Evolutionary conservation across 129 eudicot species (phyloP).

Genomic region (Flaveria brownii): DNA sequence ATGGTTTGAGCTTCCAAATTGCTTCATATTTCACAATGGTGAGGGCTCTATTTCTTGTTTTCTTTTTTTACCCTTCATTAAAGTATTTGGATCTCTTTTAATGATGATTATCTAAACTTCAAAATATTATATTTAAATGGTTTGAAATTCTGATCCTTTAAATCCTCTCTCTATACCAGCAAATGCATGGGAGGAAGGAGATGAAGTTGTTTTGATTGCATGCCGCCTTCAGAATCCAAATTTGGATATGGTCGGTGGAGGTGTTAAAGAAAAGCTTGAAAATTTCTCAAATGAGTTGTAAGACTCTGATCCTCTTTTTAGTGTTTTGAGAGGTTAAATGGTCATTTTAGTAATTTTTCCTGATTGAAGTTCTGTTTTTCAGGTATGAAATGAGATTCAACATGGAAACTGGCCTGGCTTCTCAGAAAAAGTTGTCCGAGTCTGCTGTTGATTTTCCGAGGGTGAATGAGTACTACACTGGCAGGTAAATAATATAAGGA

Average conservation of each 20-base stretch:
- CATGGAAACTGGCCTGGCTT: constrained; percentile 80
- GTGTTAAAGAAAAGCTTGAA: constrained; percentile 56
- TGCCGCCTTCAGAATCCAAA: constrained; percentile 80
- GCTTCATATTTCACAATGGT: constrained; percentile 96
- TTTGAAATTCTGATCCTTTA: constrained; percentile 8
- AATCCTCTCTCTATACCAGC: constrained; percentile 46
- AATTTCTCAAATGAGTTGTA: constrained; percentile 83
- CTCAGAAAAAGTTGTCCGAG: constrained; percentile 78
- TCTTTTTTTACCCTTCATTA: constrained; percentile 13
- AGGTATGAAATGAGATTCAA: constrained; percentile 99
- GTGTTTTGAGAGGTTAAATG: not conserved
- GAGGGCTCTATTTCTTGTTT: constrained; percentile 31
- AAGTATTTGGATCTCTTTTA: constrained; percentile 8
- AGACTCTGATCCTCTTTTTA: constrained; percentile 27
- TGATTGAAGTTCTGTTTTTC: constrained; percentile 22
- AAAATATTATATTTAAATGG: constrained; percentile 3
- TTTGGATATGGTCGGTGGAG: constrained; percentile 67
- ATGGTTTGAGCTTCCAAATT: constrained; percentile 99
- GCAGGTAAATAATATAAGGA: constrained; percentile 50
- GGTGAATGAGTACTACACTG: constrained; percentile 79
- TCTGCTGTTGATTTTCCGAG: constrained; percentile 93
- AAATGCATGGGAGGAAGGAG: constrained; percentile 99
- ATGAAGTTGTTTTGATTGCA: constrained; percentile 85
- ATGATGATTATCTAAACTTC: constrained; percentile 1
- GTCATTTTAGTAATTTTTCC: constrained; percentile 1